A percentile compares a stretch with the other conserved stretches of the same genome.
Evolutionary conservation across 2,329 filamentous ascomycete genomes (phyloP).

Genomic region (Coniochaeta hoffmannii): DNA sequence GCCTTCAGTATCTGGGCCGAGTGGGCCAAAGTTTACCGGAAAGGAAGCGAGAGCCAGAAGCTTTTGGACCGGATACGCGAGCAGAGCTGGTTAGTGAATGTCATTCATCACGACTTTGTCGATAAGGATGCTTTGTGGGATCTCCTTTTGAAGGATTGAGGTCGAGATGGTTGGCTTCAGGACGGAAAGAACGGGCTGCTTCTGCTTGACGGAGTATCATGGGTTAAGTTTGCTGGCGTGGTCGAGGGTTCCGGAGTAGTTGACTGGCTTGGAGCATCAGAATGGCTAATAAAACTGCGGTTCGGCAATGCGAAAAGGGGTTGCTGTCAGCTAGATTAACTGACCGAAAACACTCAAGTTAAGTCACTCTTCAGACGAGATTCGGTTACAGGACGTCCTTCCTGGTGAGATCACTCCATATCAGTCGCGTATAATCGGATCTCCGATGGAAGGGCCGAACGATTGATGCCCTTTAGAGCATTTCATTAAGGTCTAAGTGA

Average conservation of each 20-base stretch:
- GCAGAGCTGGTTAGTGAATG: slow-evolving; percentile 83
- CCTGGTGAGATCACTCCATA: too few species aligned
- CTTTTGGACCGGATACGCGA: slow-evolving; percentile 60
- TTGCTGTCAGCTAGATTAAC: too few species aligned
- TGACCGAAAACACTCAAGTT: too few species aligned
- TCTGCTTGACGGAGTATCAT: neutral
- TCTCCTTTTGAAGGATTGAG: slow-evolving; percentile 37
- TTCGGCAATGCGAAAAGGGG: too few species aligned
- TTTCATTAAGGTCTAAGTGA: neutral
- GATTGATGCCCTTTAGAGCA: neutral
- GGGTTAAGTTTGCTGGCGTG: too few species aligned
- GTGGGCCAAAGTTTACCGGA: slow-evolving; percentile 85
- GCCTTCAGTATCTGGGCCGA: slow-evolving; percentile 93
- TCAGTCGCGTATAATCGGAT: neutral
- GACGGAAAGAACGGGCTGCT: neutral
- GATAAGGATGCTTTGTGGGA: slow-evolving; percentile 67
- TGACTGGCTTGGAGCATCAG: too few species aligned
- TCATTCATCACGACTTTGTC: slow-evolving; percentile 75
- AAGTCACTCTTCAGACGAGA: too few species aligned
- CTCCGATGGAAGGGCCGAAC: neutral
- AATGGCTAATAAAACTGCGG: too few species aligned
- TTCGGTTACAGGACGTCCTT: too few species aligned
- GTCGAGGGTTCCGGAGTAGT: too few species aligned
- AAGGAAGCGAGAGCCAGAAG: slow-evolving; percentile 61
- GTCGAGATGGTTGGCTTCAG: neutral